Conservation (phyloP, 306 rosid species). For the Inga laurina region DNA sequence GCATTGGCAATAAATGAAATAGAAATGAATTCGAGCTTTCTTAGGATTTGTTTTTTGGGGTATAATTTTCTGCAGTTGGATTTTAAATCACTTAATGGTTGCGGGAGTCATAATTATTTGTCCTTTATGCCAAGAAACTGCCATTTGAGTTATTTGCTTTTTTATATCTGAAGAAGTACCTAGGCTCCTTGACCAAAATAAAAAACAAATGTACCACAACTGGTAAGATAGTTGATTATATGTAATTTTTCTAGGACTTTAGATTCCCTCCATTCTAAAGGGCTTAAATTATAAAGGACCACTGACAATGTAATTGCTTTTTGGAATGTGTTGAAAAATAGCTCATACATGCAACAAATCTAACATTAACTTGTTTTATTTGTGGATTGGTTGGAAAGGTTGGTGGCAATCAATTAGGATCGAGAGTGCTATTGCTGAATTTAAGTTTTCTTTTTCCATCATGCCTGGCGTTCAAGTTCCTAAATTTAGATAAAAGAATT, state of each 20-base stretch:
- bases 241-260: not conserved
- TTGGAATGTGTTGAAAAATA: not conserved
- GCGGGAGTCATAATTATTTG: too few species aligned
- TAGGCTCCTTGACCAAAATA: too few species aligned
- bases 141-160: too few species aligned
- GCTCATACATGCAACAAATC: not conserved
- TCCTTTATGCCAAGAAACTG: too few species aligned
- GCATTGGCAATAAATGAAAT: not conserved
- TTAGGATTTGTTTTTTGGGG: too few species aligned
- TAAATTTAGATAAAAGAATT: not conserved
- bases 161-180: too few species aligned
- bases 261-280: not conserved
- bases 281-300: not conserved
- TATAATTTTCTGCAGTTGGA: too few species aligned
- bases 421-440: not conserved
- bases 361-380: not conserved
- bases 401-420: not conserved
- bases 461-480: conserved; percentile 4
- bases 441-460: conserved; percentile 14
- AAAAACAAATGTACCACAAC: too few species aligned
- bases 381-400: not conserved
- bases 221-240: too few species aligned
- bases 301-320: not conserved
- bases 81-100: too few species aligned
- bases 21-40: not conserved